Conservation (phyloP, 169 alveolate genomes). For the Plasmodium vinckei region DNA sequence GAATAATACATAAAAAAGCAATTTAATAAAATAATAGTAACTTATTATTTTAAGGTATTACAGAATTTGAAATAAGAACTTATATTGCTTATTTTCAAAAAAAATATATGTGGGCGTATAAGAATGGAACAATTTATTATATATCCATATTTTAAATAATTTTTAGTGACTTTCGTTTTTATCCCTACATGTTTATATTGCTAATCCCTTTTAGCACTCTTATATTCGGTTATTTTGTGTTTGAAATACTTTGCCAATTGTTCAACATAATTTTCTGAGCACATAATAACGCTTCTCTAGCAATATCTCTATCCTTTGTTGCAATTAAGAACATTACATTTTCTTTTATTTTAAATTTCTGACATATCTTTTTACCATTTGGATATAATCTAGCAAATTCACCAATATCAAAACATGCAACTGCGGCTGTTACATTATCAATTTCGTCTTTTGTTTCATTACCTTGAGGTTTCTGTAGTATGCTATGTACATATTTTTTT, state of each 20-base stretch:
- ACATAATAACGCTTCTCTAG: conserved; percentile 90
- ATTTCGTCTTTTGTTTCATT: conserved; percentile 70
- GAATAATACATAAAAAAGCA: neutral
- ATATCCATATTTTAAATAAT: too few species aligned
- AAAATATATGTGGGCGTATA: too few species aligned
- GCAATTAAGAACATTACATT: conserved; percentile 88
- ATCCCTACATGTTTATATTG: too few species aligned
- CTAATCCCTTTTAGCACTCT: neutral
- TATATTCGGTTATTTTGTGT: conserved; percentile 13
- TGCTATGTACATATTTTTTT: conserved; percentile 73
- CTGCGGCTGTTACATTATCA: conserved; percentile 87
- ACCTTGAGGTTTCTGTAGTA: conserved; percentile 41
- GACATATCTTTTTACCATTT: conserved; percentile 90
- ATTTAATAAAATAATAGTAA: too few species aligned
- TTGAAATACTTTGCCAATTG: conserved; percentile 86
- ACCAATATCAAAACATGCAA: conserved; percentile 93
- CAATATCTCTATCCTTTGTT: conserved; percentile 88
- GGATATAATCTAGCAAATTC: conserved; percentile 92
- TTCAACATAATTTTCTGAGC: conserved; percentile 92
- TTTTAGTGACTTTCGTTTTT: too few species aligned
- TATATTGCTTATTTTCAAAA: too few species aligned
- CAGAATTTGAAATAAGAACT: too few species aligned
- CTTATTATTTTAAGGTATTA: too few species aligned
- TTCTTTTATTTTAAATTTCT: conserved; percentile 89
- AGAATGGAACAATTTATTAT: too few species aligned